Conservation (phyloP, 2,329 filamentous ascomycete species). For the Chaetomium sp. region DNA sequence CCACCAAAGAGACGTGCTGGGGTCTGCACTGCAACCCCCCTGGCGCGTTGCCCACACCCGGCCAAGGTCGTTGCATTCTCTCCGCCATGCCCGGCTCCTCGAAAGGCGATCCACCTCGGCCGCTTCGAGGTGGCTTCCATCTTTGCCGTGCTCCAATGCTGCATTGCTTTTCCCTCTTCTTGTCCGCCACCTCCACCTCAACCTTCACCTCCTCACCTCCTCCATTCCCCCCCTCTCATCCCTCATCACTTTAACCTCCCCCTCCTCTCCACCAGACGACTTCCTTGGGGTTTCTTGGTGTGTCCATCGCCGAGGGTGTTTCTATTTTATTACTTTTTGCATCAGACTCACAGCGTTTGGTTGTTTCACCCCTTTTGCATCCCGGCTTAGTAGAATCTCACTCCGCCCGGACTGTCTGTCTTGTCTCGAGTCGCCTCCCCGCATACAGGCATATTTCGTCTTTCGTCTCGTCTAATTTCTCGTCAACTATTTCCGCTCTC, state of each 20-base stretch:
- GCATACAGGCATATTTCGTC: constrained; percentile 1
- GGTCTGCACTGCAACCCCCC: background rate
- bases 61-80: background rate
- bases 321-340: background rate
- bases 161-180: background rate
- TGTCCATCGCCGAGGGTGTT: constrained; percentile 9
- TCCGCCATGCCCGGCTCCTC: background rate
- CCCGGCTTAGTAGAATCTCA: background rate
- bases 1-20: background rate
- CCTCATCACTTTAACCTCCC: background rate
- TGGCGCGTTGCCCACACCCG: background rate
- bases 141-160: background rate
- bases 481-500: background rate
- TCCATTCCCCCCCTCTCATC: no score
- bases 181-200: background rate
- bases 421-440: background rate
- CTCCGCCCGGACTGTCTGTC: background rate
- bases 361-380: constrained; percentile 7
- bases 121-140: background rate
- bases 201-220: no score
- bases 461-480: constrained; percentile 3
- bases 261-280: constrained; percentile 6
- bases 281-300: constrained; percentile 4
- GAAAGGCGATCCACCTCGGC: constrained; percentile 5
- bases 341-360: background rate